Evolutionary conservation across 352 stramenopile genomes (phyloP).

Genomic region (Phytophthora macrochlamydospora): DNA sequence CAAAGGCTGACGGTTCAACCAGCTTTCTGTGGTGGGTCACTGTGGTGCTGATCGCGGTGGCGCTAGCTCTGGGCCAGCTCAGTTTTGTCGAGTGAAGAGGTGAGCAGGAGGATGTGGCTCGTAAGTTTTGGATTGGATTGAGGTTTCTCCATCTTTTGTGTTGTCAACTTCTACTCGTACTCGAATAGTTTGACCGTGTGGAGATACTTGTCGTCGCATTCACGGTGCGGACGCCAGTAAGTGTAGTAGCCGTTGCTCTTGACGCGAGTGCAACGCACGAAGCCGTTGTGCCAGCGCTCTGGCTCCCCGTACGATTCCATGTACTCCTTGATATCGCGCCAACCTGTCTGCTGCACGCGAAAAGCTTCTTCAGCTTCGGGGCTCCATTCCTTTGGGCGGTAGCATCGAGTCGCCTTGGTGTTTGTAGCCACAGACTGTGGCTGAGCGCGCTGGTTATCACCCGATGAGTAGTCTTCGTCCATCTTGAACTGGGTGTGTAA

Average conservation of each 20-base stretch:
- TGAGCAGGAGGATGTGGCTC: not conserved
- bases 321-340: conserved; percentile 83
- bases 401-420: conserved; percentile 63
- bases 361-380: conserved; percentile 76
- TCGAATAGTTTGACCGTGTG: conserved; percentile 82
- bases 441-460: conserved; percentile 25
- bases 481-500: conserved; percentile 56
- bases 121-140: conserved; percentile 23
- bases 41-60: conserved; percentile 41
- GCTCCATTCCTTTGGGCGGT: conserved; percentile 74
- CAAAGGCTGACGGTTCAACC: conserved; percentile 19
- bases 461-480: conserved; percentile 48
- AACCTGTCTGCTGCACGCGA: conserved; percentile 73
- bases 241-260: conserved; percentile 87
- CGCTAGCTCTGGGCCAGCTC: conserved; percentile 38
- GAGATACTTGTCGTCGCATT: conserved; percentile 87
- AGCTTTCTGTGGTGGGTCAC: conserved; percentile 44
- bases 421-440: conserved; percentile 51
- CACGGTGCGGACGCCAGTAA: conserved; percentile 73
- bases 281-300: conserved; percentile 76
- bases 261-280: conserved; percentile 78
- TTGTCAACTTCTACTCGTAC: conserved; percentile 44
- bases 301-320: conserved; percentile 77
- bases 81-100: conserved; percentile 33
- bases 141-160: conserved; percentile 6